Conservation (phyloP, 768 basidiomycete genomes). For the Lanmaoa rubissima region DNA sequence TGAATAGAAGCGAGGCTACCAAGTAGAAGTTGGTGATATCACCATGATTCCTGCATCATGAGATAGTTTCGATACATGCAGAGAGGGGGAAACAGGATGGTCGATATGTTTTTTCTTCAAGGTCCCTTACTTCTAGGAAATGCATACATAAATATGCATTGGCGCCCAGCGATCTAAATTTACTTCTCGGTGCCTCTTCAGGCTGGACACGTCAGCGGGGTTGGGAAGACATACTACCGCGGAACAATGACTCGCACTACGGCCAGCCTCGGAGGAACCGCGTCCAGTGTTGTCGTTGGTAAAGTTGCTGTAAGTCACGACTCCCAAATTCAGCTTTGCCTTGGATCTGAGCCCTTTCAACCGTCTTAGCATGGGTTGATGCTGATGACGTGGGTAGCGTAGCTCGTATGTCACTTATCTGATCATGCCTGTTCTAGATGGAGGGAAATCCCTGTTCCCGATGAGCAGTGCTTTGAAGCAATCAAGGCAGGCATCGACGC, state of each 20-base stretch:
- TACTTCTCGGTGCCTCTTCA: too few species aligned
- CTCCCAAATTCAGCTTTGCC: too few species aligned
- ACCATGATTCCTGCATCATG: neutral
- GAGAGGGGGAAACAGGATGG: neutral
- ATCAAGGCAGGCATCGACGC: constrained; percentile 42
- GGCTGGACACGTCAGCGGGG: too few species aligned
- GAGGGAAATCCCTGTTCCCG: neutral
- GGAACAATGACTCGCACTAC: constrained; percentile 29
- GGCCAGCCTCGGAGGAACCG: constrained; percentile 39
- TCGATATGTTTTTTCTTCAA: neutral
- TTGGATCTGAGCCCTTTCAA: too few species aligned
- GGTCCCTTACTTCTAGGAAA: neutral
- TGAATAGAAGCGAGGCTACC: neutral
- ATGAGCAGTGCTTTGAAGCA: constrained; percentile 44
- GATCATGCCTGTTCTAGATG: neutral
- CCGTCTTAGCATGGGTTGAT: constrained; percentile 47
- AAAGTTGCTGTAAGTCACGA: constrained; percentile 33
- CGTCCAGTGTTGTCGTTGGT: constrained; percentile 34
- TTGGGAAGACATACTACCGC: too few species aligned
- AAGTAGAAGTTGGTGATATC: too few species aligned
- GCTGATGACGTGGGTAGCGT: constrained; percentile 48
- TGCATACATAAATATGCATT: too few species aligned
- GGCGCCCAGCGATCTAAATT: too few species aligned
- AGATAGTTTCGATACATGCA: neutral
- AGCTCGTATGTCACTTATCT: neutral